phyloP scores from a whole-genome alignment of 495 filamentous ascomycete genomes.

The Staphylotrichum longicolle region DNA sequence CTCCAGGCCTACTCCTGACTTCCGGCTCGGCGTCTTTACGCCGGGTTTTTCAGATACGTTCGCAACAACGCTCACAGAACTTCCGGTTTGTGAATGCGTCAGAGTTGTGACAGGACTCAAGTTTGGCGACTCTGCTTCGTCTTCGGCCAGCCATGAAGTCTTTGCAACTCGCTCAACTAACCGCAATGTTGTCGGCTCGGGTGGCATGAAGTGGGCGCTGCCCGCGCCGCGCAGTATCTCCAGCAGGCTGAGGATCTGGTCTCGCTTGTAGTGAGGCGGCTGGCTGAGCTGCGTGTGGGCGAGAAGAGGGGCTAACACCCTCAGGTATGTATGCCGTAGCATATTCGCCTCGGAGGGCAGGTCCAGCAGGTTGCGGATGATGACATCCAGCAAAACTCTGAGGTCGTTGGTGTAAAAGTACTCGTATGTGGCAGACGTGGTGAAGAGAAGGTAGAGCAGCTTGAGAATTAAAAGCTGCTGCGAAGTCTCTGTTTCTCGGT shows the following conservation, averaged over 20 bases:
- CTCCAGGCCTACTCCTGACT: slow-evolving; percentile 34
- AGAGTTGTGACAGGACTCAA: slow-evolving; percentile 50
- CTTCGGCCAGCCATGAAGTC: slow-evolving; percentile 74
- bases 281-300: slow-evolving; percentile 84
- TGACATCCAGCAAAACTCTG: slow-evolving; percentile 89
- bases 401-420: slow-evolving; percentile 99
- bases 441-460: slow-evolving; percentile 91
- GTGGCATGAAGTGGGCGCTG: slow-evolving; percentile 82
- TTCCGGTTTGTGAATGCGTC: slow-evolving; percentile 46
- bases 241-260: slow-evolving; percentile 76
- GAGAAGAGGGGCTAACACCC: slow-evolving; percentile 86
- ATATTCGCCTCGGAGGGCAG: slow-evolving; percentile 76
- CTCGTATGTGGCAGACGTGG: slow-evolving; percentile 83
- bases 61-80: slow-evolving; percentile 68
- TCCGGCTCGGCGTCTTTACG: slow-evolving; percentile 75
- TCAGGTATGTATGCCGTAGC: slow-evolving; percentile 94
- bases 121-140: slow-evolving; percentile 46
- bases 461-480: slow-evolving; percentile 94
- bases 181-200: slow-evolving; percentile 83
- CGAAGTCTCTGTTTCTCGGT: slow-evolving; percentile 91
- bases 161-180: slow-evolving; percentile 77
- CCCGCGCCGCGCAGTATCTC: slow-evolving; percentile 58
- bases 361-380: slow-evolving; percentile 93
- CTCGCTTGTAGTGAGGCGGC: slow-evolving; percentile 84
- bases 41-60: slow-evolving; percentile 80